Evolutionary conservation across 306 rosid species (phyloP), one percentile per base, ranked within the genome.

Genomic region (Ziziphus jujuba): DNA sequence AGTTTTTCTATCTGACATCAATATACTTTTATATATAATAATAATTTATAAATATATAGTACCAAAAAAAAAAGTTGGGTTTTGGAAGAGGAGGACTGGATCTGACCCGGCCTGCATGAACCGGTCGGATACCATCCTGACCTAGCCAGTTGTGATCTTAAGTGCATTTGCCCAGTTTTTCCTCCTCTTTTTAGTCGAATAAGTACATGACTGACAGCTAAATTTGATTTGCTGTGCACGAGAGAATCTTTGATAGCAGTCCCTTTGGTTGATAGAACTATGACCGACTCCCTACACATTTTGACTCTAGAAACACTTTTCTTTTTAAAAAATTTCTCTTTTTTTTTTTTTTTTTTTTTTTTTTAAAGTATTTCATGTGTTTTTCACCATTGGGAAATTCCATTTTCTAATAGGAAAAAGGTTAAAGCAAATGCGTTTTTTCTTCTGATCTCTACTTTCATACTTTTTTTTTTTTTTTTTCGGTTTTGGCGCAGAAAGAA

Each of bases 21-120:
- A 52, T 63, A 13, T 59, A 55, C 61, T 48, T 55, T 7, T 59
- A n/a, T 67, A 61, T 47, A 71, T 54, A 48, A 66, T 52, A 28
- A 75, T 59, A 56, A 20, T 56, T 44, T 33, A 36, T 71, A 8
- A n/a, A 49, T 48, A 40, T 64, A 56, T 28, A 35, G 64, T 35
- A 61, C 50, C 38, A 40, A 2, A 58, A 72, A 75, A 78, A 81
- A 28, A n/a, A n/a, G n/a, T n/a, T 62, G 81, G 38, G 75, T 22
- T 2, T 33, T 44, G 59, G 28, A 40, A 67, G 50, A 33, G 56
- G 31, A 79, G 43, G 21, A 33, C 34, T 49, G 81, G 71, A 59
- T 72, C 81, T 81, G 86, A 83, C 69, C 87, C 87, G 87, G 88
- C 76, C 87, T 85, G 85, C 88, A 80, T 81, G 96, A 81, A 78